Percentiles rank a stretch among this genome's conserved stretches.
Evolutionary conservation across 352 stramenopile species (phyloP).

Genomic region (Phytophthora palmivora): DNA sequence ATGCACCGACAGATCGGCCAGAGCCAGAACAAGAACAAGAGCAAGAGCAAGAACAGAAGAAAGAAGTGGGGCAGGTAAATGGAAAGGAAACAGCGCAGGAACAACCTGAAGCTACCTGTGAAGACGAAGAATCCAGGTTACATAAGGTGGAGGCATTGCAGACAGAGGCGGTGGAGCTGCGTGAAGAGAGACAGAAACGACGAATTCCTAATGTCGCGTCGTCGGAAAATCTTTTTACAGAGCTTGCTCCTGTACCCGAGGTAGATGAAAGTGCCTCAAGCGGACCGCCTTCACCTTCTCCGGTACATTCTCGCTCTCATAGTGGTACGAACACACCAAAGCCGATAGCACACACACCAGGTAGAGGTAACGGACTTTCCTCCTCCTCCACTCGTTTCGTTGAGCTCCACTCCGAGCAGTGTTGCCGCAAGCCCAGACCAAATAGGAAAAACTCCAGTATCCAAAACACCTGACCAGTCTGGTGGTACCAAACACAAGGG

Average conservation of each 20-base stretch:
- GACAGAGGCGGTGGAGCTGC: slow-evolving; percentile 14
- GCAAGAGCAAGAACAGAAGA: slow-evolving; percentile 29
- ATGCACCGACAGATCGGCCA: slow-evolving; percentile 22
- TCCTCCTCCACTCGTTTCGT: slow-evolving; percentile 32
- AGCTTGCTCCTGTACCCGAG: slow-evolving; percentile 53
- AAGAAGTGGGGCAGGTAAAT: slow-evolving; percentile 2
- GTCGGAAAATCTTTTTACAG: slow-evolving; percentile 49
- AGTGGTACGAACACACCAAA: slow-evolving; percentile 35
- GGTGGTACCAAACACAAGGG: slow-evolving; percentile 23
- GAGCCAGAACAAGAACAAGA: slow-evolving; percentile 44
- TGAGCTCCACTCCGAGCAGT: slow-evolving; percentile 36
- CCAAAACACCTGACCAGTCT: slow-evolving; percentile 30
- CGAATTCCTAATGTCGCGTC: slow-evolving; percentile 21
- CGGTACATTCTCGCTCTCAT: slow-evolving; percentile 32
- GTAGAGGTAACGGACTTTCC: slow-evolving; percentile 20
- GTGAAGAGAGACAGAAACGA: slow-evolving; percentile 39
- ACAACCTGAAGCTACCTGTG: slow-evolving; percentile 8
- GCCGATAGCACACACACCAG: slow-evolving; percentile 16
- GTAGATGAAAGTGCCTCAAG: slow-evolving; percentile 56
- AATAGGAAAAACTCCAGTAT: slow-evolving; percentile 24
- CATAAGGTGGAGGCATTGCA: slow-evolving; percentile 27
- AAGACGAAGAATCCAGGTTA: slow-evolving; percentile 24
- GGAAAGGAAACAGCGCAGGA: slow-evolving; percentile 6
- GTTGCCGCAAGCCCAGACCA: slow-evolving; percentile 30
- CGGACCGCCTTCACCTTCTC: slow-evolving; percentile 32